Evolutionary conservation across 306 rosid genomes (phyloP).

Genomic region (Sicyos baderoa): DNA sequence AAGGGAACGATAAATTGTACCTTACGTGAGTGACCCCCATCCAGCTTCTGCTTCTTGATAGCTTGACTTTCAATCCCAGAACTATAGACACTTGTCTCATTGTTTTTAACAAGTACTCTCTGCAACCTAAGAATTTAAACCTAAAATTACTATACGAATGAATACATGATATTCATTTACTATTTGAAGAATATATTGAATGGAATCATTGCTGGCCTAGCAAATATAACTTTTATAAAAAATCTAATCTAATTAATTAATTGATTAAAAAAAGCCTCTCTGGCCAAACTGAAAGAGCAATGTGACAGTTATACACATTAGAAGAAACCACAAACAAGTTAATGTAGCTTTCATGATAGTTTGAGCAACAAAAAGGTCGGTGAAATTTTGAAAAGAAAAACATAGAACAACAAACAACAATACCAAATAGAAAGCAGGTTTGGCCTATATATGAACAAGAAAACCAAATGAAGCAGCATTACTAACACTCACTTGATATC

Average conservation of each 20-base stretch:
- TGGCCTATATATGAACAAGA: neutral
- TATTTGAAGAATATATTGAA: neutral
- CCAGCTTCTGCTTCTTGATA: constrained; percentile 83
- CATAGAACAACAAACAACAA: neutral
- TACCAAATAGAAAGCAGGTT: neutral
- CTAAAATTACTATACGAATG: constrained; percentile 17
- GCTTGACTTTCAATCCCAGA: constrained; percentile 69
- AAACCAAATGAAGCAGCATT: constrained; percentile 9
- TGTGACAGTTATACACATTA: neutral
- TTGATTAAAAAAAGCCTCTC: neutral
- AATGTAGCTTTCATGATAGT: neutral
- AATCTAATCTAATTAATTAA: too few relatives aligned
- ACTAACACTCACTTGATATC: constrained; percentile 50
- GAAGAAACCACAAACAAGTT: neutral
- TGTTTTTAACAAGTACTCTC: constrained; percentile 39
- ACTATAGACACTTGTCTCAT: constrained; percentile 38
- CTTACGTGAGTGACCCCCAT: constrained; percentile 69
- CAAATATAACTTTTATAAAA: neutral
- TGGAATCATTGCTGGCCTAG: neutral
- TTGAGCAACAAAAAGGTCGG: constrained; percentile 14
- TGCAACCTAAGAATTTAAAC: constrained; percentile 45
- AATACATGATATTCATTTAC: neutral
- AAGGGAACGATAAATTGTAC: constrained; percentile 27
- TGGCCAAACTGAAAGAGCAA: neutral
- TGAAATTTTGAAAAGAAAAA: constrained; percentile 14